Evolutionary conservation across 108 stramenopile genomes (phyloP), one percentile per base, ranked within the genome.

Genomic region (Pseudonitzschia pungens): DNA sequence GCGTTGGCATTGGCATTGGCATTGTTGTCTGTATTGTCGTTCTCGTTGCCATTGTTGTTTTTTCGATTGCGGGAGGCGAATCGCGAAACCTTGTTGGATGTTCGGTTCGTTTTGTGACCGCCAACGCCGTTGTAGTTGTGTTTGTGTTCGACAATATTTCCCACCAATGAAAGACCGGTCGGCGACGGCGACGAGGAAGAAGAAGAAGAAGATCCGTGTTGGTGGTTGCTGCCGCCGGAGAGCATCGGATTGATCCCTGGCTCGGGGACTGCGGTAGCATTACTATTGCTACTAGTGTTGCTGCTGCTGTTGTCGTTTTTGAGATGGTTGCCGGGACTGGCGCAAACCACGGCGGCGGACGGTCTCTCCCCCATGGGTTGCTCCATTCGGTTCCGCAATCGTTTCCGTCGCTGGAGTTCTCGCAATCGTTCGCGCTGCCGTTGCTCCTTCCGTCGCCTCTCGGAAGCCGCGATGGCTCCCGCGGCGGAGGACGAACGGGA

Each of bases 311-410:
- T n/a, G n/a, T n/a, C n/a, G n/a, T n/a, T n/a, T n/a, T n/a, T n/a
- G n/a, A n/a, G n/a, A n/a, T 80, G 70, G 41, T 48, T 71, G 14
- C 55, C 33, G 15, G 55, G 70, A 60, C 85, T 86, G 40, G 78
- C 58, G 54, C 91, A 82, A 50, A 89, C 74, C 0, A 92, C 86
- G 55, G 32, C 76, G 1, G 91, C 91, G 18, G 91, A 78, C 18
- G 91, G 91, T 45, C 31, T 36, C 52, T 83, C 85, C n/a, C 87
- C 91, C 75, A 89, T 63, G 33, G 88, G 87, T 79, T 87, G 81
- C 31, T 72, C 71, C 71, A 78, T 72, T 51, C 86, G 82, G 36
- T 79, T 76, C 44, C 76, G 84, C 41, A 88, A 67, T 59, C 51
- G 57, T 54, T 65, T 55, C 18, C 32, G 59, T 28, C 40, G 29